phyloP scores from a whole-genome alignment of 78 protist genomes.

The Mantamonas sphyraenae region DNA sequence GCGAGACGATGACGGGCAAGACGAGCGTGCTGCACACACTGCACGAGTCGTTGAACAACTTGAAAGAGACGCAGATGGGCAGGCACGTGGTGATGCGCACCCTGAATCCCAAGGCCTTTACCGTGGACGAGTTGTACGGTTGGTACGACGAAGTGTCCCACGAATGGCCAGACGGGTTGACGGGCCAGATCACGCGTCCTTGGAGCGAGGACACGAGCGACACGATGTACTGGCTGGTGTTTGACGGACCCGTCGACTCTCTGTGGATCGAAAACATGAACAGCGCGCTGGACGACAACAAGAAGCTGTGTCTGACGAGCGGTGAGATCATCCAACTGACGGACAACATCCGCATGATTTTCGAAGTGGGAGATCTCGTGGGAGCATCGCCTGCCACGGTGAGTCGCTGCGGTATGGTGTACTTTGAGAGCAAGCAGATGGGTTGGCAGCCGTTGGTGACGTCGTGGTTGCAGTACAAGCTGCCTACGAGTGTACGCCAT shows the following conservation, averaged over 20 bases:
- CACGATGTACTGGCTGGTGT: constrained; percentile 41
- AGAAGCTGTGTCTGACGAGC: constrained; percentile 60
- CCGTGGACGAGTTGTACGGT: constrained; percentile 53
- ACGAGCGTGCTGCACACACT: constrained; percentile 23
- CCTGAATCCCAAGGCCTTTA: constrained; percentile 58
- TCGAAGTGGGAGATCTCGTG: constrained; percentile 51
- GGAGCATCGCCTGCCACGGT: constrained; percentile 79
- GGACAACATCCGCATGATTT: constrained; percentile 34
- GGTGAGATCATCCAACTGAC: constrained; percentile 64
- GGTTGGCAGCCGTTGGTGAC: constrained; percentile 35
- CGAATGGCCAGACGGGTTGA: constrained; percentile 65
- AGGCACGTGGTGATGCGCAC: neutral
- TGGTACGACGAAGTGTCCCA: constrained; percentile 31
- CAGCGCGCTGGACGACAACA: constrained; percentile 74
- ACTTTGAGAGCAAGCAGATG: constrained; percentile 31
- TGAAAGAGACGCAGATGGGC: neutral
- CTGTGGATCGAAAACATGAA: constrained; percentile 64
- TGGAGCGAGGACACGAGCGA: neutral
- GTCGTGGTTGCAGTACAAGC: constrained; percentile 22
- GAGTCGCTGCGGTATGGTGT: constrained; percentile 71
- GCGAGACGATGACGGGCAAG: constrained; percentile 65
- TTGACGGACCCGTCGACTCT: constrained; percentile 73
- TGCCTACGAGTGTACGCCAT: neutral
- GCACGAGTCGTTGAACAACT: constrained; percentile 16
- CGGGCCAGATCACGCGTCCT: constrained; percentile 26